Base-by-base conservation (phyloP, 768 basidiomycete genomes). In the Macrolepiota albuminosa region DNA sequence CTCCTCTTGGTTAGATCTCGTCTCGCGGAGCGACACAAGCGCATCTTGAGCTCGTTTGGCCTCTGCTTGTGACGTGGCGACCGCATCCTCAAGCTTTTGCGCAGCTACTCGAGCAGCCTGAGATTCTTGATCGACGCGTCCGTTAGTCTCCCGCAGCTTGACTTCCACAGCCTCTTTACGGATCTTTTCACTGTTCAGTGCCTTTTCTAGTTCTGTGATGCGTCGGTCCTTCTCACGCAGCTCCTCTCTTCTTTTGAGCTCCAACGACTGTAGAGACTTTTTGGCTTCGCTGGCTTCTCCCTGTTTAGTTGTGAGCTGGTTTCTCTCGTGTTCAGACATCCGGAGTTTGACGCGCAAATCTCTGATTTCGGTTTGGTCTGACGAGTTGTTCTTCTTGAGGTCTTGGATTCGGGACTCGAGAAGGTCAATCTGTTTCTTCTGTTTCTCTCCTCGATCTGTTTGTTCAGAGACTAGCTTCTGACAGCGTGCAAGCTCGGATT, bases 381-480 rank as follows among this genome's bases (percentile, higher is more conserved):
- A 61, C 0, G 70, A 61, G 18, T 74, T 72, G 21, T 71, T 58
- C 64, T 80, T 84, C 70, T 83, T 88, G 60, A 85, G 72, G 52
- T 88, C 88, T 43, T 84, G 83, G 3, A 88, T 64, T 43, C 84
- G 82, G n/a, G 70, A 62, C 34, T 89, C 88, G 47, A 84, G 78
- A 5, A 72, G 59, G 4, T 84, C 82, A 33, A 76, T 80, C 59
- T 86, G 85, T 67, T 83, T 87, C 76, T 81, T 86, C 58, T 85
- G 76, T 65, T 84, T 88, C 45, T 88, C 84, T 3, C 77, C 58
- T 7, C 79, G 80, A 3, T 85, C 85, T 9, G 72, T 57, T 13
- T 83, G 78, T 37, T 89, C 89, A 0, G 72, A 48, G 37, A 73
- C 75, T 0, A 69, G 64, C 62, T 80, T 84, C 56, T 81, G 83